These are phyloP conservation scores for Viola odorata DNA, from an alignment of 345 rosid species.

Conservation along the genomic window DNA sequence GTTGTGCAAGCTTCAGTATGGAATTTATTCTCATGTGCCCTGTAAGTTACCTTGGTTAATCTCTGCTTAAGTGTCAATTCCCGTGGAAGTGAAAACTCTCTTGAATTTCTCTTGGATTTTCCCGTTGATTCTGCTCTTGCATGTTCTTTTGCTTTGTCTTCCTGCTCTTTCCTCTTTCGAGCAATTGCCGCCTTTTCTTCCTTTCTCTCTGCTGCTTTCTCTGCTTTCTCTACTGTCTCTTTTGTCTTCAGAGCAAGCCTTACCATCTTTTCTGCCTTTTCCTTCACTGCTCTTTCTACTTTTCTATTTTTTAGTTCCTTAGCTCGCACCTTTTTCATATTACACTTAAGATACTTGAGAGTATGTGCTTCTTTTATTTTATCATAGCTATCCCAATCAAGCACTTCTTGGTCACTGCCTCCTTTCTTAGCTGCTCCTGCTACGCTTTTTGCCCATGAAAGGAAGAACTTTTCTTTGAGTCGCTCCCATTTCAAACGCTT, in stretches of 20 bases:
- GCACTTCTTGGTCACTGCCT: conserved; percentile 46
- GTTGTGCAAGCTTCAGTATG: too few species aligned
- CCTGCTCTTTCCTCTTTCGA: conserved; percentile 47
- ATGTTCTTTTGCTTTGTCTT: conserved; percentile 35
- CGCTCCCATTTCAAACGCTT: conserved; percentile 48
- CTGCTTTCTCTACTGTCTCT: too few species aligned
- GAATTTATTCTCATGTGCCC: too few species aligned
- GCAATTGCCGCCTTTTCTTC: too few species aligned
- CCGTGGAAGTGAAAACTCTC: conserved; percentile 16
- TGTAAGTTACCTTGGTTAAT: conserved; percentile 49
- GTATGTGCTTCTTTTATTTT: conserved; percentile 42
- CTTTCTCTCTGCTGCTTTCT: too few species aligned
- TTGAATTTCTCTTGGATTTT: conserved; percentile 26
- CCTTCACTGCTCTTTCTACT: conserved; percentile 42
- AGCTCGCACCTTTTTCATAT: conserved; percentile 39
- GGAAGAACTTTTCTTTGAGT: conserved; percentile 39
- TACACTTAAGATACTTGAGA: conserved; percentile 36
- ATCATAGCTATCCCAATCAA: conserved; percentile 71
- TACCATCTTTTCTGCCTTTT: conserved; percentile 46
- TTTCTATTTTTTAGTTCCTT: conserved; percentile 41
- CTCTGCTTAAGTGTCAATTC: conserved; percentile 44
- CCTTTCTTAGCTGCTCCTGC: conserved; percentile 72
- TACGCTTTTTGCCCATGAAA: conserved; percentile 47
- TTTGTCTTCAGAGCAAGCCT: too few species aligned
- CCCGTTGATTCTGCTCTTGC: conserved; percentile 21